Base-by-base conservation (phyloP, 2,329 filamentous ascomycete species). In the Cyanodermella asteris region DNA sequence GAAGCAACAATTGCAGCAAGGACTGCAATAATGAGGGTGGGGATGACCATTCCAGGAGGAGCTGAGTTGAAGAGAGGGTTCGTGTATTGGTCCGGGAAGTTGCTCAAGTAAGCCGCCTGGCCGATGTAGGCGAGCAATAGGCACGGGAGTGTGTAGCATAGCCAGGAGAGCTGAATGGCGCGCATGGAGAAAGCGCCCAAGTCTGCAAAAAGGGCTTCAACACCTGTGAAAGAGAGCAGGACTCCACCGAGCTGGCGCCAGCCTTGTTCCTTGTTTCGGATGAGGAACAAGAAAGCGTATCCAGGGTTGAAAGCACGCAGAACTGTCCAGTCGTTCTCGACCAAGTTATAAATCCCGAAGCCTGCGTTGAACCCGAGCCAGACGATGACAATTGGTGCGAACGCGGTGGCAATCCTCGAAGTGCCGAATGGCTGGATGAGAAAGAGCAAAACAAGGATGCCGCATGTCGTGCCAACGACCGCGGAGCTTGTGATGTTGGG, bases 121-220 rank as follows among this genome's bases (percentile, higher is more conserved):
- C 75, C 75, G 28, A 63, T 62, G 38, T 80, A 78, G 18, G 48
- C 49, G 7, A 56, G 21, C 10, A 58, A 34, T 11, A 72, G 53
- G 37, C 72, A 77, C 0, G 76, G 76, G 32, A 68, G 75, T 3
- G 63, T 61, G 35, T 67, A 68, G 25, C 56, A 53, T 4, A 80
- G 50, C 75, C 75, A 82, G 21, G 63, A 72, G 10, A 81, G 53
- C 40, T 77, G 73, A 25, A 82, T 67, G 1, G 75, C 72, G 20
- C 28, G 26, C 32, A 62, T 58, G 43, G 61, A 64, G 43, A 82
- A 82, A 13, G 75, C 75, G 17, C 74, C 75, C 5, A 82, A 53
- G 37, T 82, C 74, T 4, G 75, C 74, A 39, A 80, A 82, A 1
- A 82, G 53, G 2, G 74, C 72, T 42, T 81, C 75, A n/a, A 76